Evolutionary conservation across 2,329 filamentous ascomycete genomes (phyloP), one percentile per base, ranked within the genome.

Genomic region (Anisogramma anomala): DNA sequence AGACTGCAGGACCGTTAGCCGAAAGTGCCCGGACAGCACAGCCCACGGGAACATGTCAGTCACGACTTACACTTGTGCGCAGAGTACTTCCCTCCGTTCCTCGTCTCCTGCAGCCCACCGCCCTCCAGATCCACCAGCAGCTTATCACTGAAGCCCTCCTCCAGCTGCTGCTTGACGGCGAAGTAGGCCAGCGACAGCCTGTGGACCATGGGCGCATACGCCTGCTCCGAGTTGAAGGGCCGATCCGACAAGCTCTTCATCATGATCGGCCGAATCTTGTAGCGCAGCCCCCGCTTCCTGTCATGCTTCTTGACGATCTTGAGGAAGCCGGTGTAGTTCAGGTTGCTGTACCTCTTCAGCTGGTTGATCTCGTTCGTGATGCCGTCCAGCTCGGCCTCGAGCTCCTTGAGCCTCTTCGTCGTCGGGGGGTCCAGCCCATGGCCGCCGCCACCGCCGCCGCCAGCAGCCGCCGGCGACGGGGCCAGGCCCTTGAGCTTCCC

Each of bases 301-400:
- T 98, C 91, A 64, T 98, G 91, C 67, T 98, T 98, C 77, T 98
- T 98, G 42, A 87, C 87, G 35, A 94, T 94, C 71, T 98, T 98
- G 57, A 95, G 74, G 63, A 96, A 94, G 35, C 87, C 91, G 5
- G 91, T 94, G 63, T 95, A 98, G 66, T 98, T 98, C 66, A 95
- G 81, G 49, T 82, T 84, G 62, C 86, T 91, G 65, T 91, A 98
- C 61, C 85, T 91, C 64, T 94, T 91, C 52, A 98, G 73, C 67
- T 94, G 84, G 59, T 82, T 89, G 55, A 93, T 80, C 62, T 95
- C 86, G 58, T 85, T 84, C 25, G 84, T 91, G 61, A 96, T 91
- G 40, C 66, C 64, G 60, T 96, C 89, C 42, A 96, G 74, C 65
- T 95, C 86, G 35, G 68, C 62, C 55, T 91, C 72, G 28, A 89